phyloP scores from a whole-genome alignment of 108 stramenopile species.

The Stephanodiscus triporus region DNA sequence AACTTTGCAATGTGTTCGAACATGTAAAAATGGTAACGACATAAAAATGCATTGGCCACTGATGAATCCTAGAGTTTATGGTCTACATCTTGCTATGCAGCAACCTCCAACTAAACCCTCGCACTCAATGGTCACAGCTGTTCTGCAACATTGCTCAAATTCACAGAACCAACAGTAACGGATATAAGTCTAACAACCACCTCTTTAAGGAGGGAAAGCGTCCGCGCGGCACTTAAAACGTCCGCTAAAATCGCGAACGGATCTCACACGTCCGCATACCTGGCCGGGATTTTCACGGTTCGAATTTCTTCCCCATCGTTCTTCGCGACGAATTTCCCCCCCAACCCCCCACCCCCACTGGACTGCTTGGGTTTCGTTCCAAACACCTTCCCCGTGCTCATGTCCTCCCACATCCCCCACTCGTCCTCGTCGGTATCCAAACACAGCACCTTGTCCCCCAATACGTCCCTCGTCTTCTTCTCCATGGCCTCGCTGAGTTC shows the following conservation, averaged over 20 bases:
- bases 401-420: constrained; percentile 36
- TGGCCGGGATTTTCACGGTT: constrained; percentile 7
- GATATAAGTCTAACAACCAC: too few species aligned
- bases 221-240: not conserved
- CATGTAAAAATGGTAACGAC: not conserved
- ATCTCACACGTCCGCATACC: constrained; percentile 9
- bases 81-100: too few species aligned
- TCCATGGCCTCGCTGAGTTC: constrained; percentile 88
- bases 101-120: too few species aligned
- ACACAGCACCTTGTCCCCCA: constrained; percentile 66
- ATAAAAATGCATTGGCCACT: not conserved
- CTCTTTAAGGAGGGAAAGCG: not conserved
- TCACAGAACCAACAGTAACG: too few species aligned
- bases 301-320: not conserved
- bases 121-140: too few species aligned
- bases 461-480: constrained; percentile 77
- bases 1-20: too few species aligned
- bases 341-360: too few species aligned
- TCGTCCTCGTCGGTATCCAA: constrained; percentile 82
- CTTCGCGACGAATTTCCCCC: not conserved
- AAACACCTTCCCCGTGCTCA: constrained; percentile 13
- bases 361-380: constrained; percentile 1
- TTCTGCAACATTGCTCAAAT: too few species aligned
- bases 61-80: too few species aligned
- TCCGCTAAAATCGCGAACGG: not conserved